A percentile compares a stretch with the other conserved stretches of the same genome.
phyloP scores from a whole-genome alignment of 345 rosid genomes.

The Durio zibethinus region DNA sequence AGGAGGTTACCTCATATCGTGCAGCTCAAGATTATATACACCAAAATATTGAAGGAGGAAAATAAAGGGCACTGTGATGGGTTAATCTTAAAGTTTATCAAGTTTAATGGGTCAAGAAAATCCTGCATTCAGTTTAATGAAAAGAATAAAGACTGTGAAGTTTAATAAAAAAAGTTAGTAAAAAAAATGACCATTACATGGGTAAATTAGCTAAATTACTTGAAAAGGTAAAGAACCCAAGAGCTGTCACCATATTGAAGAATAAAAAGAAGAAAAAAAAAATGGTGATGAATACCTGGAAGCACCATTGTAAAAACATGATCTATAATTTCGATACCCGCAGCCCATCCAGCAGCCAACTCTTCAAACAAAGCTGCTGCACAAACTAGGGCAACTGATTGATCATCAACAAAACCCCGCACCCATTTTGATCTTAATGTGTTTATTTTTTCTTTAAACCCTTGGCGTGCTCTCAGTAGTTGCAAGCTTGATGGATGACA shows the following conservation, averaged over 20 bases:
- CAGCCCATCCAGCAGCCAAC: slow-evolving; percentile 58
- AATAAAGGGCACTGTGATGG: neutral
- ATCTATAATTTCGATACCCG: slow-evolving; percentile 60
- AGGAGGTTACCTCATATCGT: neutral
- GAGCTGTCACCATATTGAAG: neutral
- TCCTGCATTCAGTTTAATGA: neutral
- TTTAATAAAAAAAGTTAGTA: neutral
- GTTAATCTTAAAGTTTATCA: neutral
- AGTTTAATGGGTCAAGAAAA: neutral
- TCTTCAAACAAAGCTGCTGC: slow-evolving; percentile 88
- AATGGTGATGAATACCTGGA: slow-evolving; percentile 28
- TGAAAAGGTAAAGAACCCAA: neutral
- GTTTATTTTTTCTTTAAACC: slow-evolving; percentile 67
- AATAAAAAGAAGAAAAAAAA: neutral
- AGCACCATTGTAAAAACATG: slow-evolving; percentile 70
- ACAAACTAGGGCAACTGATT: slow-evolving; percentile 67
- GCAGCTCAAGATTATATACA: neutral
- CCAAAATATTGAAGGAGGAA: neutral
- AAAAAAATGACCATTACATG: too few relatives aligned
- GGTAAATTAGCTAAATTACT: neutral
- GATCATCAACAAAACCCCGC: slow-evolving; percentile 66
- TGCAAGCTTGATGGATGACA: slow-evolving; percentile 70
- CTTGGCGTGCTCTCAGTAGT: slow-evolving; percentile 85
- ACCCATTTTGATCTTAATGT: slow-evolving; percentile 60
- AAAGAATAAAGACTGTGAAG: neutral